These are phyloP conservation scores for Zygoascus ofunaensis DNA, from an alignment of 805 yeast species.

Conservation along the genomic window DNA sequence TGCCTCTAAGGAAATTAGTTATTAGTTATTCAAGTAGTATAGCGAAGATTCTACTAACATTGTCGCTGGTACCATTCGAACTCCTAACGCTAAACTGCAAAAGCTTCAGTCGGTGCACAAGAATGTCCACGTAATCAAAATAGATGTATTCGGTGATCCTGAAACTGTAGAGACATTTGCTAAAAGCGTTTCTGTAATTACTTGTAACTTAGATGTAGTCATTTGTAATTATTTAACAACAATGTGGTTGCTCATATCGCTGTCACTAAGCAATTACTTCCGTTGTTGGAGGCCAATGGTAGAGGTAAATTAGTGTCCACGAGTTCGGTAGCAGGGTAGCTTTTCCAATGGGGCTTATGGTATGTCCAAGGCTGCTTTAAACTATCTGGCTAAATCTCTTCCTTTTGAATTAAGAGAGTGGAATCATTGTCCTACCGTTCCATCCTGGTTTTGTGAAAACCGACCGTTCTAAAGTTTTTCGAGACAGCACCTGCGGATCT, in stretches of 20 bases:
- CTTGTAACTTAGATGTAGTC: neutral
- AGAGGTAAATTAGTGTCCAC: too few relatives aligned
- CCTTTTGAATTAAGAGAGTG: constrained; percentile 24
- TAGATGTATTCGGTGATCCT: neutral
- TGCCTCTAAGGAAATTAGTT: constrained; percentile 32
- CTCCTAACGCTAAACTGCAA: neutral
- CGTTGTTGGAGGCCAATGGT: too few relatives aligned
- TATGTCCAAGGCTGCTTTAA: constrained; percentile 31
- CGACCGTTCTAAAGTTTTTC: too few relatives aligned
- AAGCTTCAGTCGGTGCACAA: neutral
- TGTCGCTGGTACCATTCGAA: constrained; percentile 21
- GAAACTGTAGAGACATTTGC: neutral
- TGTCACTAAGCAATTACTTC: too few relatives aligned
- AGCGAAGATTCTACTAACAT: constrained; percentile 16
- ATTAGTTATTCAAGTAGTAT: constrained; percentile 22
- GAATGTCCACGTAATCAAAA: neutral
- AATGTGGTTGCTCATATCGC: too few relatives aligned
- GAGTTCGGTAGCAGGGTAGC: too few relatives aligned
- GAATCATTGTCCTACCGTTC: constrained; percentile 25
- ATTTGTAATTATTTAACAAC: too few relatives aligned
- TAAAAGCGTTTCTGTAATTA: too few relatives aligned
- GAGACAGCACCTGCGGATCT: too few relatives aligned
- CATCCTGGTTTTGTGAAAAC: constrained; percentile 38
- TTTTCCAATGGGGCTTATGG: too few relatives aligned
- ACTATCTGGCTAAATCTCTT: constrained; percentile 24